Evolutionary conservation across 2,329 filamentous ascomycete species (phyloP), one percentile per base, ranked within the genome.

Genomic region (Scedosporium minutisporum): DNA sequence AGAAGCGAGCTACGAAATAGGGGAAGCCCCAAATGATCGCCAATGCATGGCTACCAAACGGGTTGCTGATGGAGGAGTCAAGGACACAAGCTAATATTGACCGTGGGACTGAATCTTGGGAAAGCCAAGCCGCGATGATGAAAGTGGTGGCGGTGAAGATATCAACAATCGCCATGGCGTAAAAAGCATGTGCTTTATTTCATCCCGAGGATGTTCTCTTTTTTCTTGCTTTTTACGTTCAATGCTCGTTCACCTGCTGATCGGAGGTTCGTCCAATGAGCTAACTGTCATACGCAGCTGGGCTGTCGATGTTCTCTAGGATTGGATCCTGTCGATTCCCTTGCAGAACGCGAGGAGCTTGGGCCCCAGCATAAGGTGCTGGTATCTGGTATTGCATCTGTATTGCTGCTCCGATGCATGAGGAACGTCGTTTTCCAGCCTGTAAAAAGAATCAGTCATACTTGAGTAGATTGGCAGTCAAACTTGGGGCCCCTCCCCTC

Each of bases 271-370:
- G 23, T 14, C 51, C 51, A 55, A 55, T 55, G 23, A 55, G 21
- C 51, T 27, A 16, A 7, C 23, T 23, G 12, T 10, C 16, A 23
- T 10, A 18, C 12, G 51, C 51, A 23, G 51, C 23, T 55, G 23
- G 51, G 51, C 23, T 55, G 51, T 16, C 6, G 18, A 18, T 55
- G 51, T 1, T 55, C 18, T 55, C 23, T 23, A 5, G 51, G 51
- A 55, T 55, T 55, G 51, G 51, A 29, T 55, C 18, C 7, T 27
- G 18, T 27, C 1, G 51, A 9, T 55, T 55, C 51, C 51, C 51
- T 55, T 55, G 21, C 51, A 55, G 51, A 55, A 55, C 51, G 51
- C 51, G 51, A 55, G 51, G 51, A 55, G 51, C 51, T 55, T 55
- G 51, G 51, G 51, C 51, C 51, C 51, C 18, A 23, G 7, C 18